phyloP scores from a whole-genome alignment of 805 yeast species.

The Sugiyamaella valdiviana region DNA sequence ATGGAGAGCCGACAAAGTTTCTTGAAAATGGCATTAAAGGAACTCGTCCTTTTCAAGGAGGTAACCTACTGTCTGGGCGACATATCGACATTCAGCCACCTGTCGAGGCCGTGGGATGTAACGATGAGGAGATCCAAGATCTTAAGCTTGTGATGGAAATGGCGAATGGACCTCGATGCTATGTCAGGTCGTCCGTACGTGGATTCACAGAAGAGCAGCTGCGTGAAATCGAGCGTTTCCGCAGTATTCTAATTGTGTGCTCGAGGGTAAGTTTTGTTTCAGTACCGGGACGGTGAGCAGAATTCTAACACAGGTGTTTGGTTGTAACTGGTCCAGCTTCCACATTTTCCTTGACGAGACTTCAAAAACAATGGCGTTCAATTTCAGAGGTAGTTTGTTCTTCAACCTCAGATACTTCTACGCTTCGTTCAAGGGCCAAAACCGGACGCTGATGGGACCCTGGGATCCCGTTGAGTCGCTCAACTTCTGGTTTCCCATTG shows the following conservation, averaged over 20 bases:
- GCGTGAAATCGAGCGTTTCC: constrained; percentile 15
- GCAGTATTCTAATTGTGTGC: constrained; percentile 10
- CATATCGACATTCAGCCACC: constrained; percentile 4
- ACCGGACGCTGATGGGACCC: constrained; percentile 2
- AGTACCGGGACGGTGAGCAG: neutral
- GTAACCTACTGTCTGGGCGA: neutral
- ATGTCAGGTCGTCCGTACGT: constrained; percentile 1
- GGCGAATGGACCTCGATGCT: constrained; percentile 5
- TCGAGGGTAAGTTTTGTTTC: constrained; percentile 8
- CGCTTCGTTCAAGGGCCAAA: constrained; percentile 4
- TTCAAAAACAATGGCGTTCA: constrained; percentile 34
- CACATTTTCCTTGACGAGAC: constrained; percentile 24
- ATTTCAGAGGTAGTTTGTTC: constrained; percentile 32
- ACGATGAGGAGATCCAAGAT: constrained; percentile 1
- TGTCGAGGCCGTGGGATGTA: constrained; percentile 2
- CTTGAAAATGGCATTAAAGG: constrained; percentile 2
- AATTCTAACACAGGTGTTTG: constrained; percentile 20
- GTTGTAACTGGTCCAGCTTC: constrained; percentile 21
- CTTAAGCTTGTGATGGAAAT: neutral
- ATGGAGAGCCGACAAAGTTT: neutral
- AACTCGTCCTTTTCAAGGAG: constrained; percentile 1
- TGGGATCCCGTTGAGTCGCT: constrained; percentile 15
- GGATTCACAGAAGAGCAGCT: constrained; percentile 7
- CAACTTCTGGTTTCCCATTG: constrained; percentile 34
- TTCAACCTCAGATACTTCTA: constrained; percentile 31